A percentile compares a stretch with the other conserved stretches of the same genome.
Conservation (phyloP, 768 basidiomycete species). For the Termitomyces sp. region DNA sequence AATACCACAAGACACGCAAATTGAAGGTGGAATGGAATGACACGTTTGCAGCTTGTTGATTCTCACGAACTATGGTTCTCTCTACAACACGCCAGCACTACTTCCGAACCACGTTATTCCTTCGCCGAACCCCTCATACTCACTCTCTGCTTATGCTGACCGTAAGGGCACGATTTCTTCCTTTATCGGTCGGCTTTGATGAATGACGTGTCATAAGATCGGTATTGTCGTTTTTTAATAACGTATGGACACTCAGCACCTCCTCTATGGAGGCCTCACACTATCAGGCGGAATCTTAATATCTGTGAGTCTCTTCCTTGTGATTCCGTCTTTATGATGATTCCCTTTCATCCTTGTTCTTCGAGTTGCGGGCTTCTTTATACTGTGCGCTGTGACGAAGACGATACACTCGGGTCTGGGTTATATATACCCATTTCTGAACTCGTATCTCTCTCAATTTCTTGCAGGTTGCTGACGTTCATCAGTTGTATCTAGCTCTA, state of each 20-base stretch:
- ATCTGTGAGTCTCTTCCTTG: constrained; percentile 28
- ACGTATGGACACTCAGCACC: constrained; percentile 22
- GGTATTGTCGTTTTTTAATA: constrained; percentile 7
- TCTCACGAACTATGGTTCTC: constrained; percentile 13
- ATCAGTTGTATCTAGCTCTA: constrained; percentile 64
- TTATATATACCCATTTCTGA: constrained; percentile 32
- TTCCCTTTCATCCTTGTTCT: constrained; percentile 89
- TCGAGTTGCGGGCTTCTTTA: constrained; percentile 60
- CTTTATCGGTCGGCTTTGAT: too few species aligned
- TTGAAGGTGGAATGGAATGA: neutral
- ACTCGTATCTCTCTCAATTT: neutral
- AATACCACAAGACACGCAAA: neutral
- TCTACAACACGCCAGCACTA: constrained; percentile 2
- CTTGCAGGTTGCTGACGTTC: constrained; percentile 15
- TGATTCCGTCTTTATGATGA: constrained; percentile 39
- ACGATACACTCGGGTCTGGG: constrained; percentile 57
- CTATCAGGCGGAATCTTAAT: constrained; percentile 24
- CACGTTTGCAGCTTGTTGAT: constrained; percentile 5
- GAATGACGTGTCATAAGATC: constrained; percentile 3
- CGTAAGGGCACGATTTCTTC: constrained; percentile 3
- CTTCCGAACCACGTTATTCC: constrained; percentile 2
- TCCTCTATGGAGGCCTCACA: constrained; percentile 31
- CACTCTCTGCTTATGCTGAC: constrained; percentile 10
- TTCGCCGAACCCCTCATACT: constrained; percentile 1
- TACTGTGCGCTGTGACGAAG: constrained; percentile 52